Evolutionary conservation across 345 rosid species (phyloP).

Genomic region (Bruguiera sexangula): DNA sequence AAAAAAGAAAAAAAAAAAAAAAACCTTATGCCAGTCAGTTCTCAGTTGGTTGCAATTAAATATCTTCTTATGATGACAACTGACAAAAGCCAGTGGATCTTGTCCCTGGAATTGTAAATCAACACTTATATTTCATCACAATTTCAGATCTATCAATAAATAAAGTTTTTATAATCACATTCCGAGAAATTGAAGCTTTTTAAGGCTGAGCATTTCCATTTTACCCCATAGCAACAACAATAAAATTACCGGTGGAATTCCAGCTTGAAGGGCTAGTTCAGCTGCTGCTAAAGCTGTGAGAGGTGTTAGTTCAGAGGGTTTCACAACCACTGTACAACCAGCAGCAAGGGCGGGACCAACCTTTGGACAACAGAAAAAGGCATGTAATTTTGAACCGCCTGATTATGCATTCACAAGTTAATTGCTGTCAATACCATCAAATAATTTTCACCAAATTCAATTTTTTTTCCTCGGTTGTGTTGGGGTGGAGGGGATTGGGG

Average conservation of each 20-base stretch:
- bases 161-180: too few relatives aligned
- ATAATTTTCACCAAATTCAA: neutral
- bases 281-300: conserved; percentile 94
- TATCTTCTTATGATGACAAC: too few relatives aligned
- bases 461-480: neutral
- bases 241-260: conserved; percentile 85
- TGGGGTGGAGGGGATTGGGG: neutral
- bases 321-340: conserved; percentile 95
- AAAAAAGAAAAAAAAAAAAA: too few relatives aligned
- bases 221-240: neutral
- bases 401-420: too few relatives aligned
- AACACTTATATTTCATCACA: too few relatives aligned
- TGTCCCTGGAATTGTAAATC: too few relatives aligned
- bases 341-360: conserved; percentile 99
- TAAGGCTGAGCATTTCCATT: too few relatives aligned
- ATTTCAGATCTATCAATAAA: too few relatives aligned
- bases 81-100: too few relatives aligned
- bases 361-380: conserved; percentile 37
- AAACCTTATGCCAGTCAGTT: too few relatives aligned
- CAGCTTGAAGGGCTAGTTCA: conserved; percentile 94
- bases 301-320: conserved; percentile 96
- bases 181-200: neutral
- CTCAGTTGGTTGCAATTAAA: too few relatives aligned
- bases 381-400: conserved; percentile 15
- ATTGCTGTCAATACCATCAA: conserved; percentile 1